phyloP scores from a whole-genome alignment of 164 flowering plant species.

The Protea cynaroides region DNA sequence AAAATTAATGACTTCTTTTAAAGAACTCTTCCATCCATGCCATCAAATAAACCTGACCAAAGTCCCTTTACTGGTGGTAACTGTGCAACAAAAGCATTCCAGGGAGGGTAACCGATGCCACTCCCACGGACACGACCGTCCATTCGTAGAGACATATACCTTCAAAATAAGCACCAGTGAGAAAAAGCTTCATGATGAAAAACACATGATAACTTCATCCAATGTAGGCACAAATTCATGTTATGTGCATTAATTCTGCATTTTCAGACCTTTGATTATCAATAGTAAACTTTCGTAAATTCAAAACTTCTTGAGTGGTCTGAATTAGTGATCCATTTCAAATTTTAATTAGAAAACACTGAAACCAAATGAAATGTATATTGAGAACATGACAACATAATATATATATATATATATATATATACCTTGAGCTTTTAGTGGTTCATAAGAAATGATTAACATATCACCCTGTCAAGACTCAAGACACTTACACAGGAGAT shows the following conservation, averaged over 20 bases:
- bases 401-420: too few relatives aligned
- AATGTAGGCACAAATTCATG: too few relatives aligned
- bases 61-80: slow-evolving; percentile 89
- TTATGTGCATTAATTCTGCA: too few relatives aligned
- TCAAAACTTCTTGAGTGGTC: too few relatives aligned
- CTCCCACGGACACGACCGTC: slow-evolving; percentile 99
- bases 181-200: not conserved
- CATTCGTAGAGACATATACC: slow-evolving; percentile 86
- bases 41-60: slow-evolving; percentile 93
- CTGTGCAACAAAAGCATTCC: slow-evolving; percentile 94
- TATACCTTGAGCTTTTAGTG: not conserved
- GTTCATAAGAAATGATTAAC: not conserved
- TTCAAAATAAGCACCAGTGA: slow-evolving; percentile 20
- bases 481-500: slow-evolving; percentile 83
- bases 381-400: too few relatives aligned
- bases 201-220: slow-evolving; percentile 2
- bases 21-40: slow-evolving; percentile 94
- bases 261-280: too few relatives aligned
- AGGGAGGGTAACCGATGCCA: slow-evolving; percentile 96
- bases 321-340: too few relatives aligned
- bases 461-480: too few relatives aligned
- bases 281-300: too few relatives aligned
- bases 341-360: too few relatives aligned
- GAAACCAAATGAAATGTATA: too few relatives aligned
- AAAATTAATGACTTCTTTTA: not conserved